phyloP scores from a whole-genome alignment of 208 protist species.

The Leishmania guyanensis region DNA sequence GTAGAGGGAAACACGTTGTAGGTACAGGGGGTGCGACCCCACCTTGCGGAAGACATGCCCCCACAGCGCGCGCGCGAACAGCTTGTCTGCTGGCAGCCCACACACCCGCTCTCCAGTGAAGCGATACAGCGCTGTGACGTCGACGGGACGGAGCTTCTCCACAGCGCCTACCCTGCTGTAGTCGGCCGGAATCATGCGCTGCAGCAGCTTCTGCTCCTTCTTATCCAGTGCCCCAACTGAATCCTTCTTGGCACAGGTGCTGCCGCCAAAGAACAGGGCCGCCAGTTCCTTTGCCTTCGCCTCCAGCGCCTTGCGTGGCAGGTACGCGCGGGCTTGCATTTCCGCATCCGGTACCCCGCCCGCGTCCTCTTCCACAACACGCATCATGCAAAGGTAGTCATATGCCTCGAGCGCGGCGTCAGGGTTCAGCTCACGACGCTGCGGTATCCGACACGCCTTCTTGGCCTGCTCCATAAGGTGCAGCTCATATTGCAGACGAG shows the following conservation, averaged over 20 bases:
- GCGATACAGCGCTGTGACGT: slow-evolving; percentile 75
- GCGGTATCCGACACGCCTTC: slow-evolving; percentile 47
- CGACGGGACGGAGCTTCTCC: slow-evolving; percentile 82
- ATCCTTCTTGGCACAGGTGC: not conserved
- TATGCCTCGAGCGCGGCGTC: slow-evolving; percentile 67
- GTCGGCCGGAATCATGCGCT: slow-evolving; percentile 70
- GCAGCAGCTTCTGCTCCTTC: slow-evolving; percentile 79
- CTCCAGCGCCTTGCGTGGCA: slow-evolving; percentile 69
- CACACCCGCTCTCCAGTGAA: slow-evolving; percentile 79
- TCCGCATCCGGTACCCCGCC: slow-evolving; percentile 69
- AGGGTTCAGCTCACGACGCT: slow-evolving; percentile 74
- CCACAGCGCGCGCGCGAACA: slow-evolving; percentile 73
- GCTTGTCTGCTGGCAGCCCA: slow-evolving; percentile 36
- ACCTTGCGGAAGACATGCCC: slow-evolving; percentile 86
- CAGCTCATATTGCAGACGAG: slow-evolving; percentile 67
- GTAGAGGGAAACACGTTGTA: slow-evolving; percentile 75
- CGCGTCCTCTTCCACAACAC: slow-evolving; percentile 77
- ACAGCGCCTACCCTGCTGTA: slow-evolving; percentile 73
- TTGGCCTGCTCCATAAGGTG: slow-evolving; percentile 61
- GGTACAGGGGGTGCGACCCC: slow-evolving; percentile 75
- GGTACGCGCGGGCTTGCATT: slow-evolving; percentile 75
- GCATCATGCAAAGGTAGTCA: slow-evolving; percentile 92
- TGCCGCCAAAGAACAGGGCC: slow-evolving; percentile 37
- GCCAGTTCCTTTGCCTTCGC: slow-evolving; percentile 52
- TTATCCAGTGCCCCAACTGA: slow-evolving; percentile 50